Conservation (phyloP, 208 protist genomes). For the Histomonas meleagridis region DNA sequence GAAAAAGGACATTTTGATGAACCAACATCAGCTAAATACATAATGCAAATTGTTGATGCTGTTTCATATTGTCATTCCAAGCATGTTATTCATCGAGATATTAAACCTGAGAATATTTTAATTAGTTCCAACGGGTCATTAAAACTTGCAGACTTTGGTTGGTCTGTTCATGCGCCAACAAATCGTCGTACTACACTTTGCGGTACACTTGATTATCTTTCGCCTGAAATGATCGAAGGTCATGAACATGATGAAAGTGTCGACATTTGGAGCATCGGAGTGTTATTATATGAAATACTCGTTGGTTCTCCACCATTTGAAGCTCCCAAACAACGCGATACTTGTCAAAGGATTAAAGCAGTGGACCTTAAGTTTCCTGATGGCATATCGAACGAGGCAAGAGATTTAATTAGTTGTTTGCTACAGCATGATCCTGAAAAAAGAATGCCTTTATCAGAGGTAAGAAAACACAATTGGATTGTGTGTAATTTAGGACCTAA, state of each 20-base stretch:
- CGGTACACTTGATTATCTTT: slow-evolving; percentile 95
- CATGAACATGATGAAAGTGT: slow-evolving; percentile 44
- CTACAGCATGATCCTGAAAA: background rate
- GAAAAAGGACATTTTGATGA: slow-evolving; percentile 44
- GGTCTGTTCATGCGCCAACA: slow-evolving; percentile 81
- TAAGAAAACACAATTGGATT: slow-evolving; percentile 10
- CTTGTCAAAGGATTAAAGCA: slow-evolving; percentile 37
- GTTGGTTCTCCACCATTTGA: slow-evolving; percentile 50
- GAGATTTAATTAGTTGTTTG: slow-evolving; percentile 41
- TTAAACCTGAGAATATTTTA: slow-evolving; percentile 66
- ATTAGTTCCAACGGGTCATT: slow-evolving; percentile 63
- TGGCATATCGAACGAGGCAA: slow-evolving; percentile 39
- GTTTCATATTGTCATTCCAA: slow-evolving; percentile 84
- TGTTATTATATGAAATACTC: slow-evolving; percentile 49
- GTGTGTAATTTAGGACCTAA: background rate
- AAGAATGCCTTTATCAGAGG: background rate
- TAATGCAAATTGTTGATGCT: slow-evolving; percentile 73
- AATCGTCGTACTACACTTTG: slow-evolving; percentile 74
- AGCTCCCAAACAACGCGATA: slow-evolving; percentile 30
- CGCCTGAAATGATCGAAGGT: slow-evolving; percentile 73
- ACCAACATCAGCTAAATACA: slow-evolving; percentile 58
- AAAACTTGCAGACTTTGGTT: slow-evolving; percentile 98
- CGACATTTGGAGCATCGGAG: slow-evolving; percentile 53
- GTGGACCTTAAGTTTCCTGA: slow-evolving; percentile 46
- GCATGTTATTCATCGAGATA: slow-evolving; percentile 67